Conservation (phyloP, 2,329 filamentous ascomycete species). For the Hymenotorrendiella dingleyae region DNA sequence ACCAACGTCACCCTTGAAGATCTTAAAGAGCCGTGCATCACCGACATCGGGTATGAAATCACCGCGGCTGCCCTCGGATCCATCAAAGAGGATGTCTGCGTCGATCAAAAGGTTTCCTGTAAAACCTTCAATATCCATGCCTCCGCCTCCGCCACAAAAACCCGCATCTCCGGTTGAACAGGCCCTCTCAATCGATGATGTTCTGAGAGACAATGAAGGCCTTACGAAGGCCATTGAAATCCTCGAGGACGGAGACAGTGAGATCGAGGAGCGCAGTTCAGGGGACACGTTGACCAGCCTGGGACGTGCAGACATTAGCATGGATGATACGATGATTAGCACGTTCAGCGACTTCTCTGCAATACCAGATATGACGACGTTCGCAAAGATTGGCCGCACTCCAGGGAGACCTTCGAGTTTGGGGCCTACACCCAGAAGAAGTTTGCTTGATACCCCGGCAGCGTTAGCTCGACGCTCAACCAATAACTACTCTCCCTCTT, state of each 20-base stretch:
- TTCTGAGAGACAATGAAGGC: slow-evolving; percentile 48
- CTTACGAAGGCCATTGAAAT: slow-evolving; percentile 56
- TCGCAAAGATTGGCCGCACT: slow-evolving; percentile 66
- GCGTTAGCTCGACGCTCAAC: slow-evolving; percentile 23
- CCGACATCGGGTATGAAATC: slow-evolving; percentile 14
- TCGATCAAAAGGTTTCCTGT: slow-evolving; percentile 57
- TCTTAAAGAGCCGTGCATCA: slow-evolving; percentile 27
- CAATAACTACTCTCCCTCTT: slow-evolving; percentile 28
- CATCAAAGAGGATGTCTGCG: slow-evolving; percentile 35
- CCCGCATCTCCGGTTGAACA: slow-evolving; percentile 16
- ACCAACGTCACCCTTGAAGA: slow-evolving; percentile 22
- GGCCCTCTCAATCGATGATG: slow-evolving; percentile 40
- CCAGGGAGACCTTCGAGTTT: slow-evolving; percentile 46
- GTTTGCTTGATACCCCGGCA: slow-evolving; percentile 25
- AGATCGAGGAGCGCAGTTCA: slow-evolving; percentile 24
- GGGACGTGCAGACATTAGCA: slow-evolving; percentile 30
- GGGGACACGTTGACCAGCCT: slow-evolving; percentile 27
- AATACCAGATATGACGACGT: slow-evolving; percentile 79
- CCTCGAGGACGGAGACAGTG: slow-evolving; percentile 45
- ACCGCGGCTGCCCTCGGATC: slow-evolving; percentile 16
- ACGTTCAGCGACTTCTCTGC: slow-evolving; percentile 79
- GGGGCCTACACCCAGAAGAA: slow-evolving; percentile 33
- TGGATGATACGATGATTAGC: slow-evolving; percentile 33
- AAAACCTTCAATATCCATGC: slow-evolving; percentile 36
- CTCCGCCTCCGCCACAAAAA: slow-evolving; percentile 28